Evolutionary conservation across 805 yeast species (phyloP).

Genomic region (Lipomyces sp.): DNA sequence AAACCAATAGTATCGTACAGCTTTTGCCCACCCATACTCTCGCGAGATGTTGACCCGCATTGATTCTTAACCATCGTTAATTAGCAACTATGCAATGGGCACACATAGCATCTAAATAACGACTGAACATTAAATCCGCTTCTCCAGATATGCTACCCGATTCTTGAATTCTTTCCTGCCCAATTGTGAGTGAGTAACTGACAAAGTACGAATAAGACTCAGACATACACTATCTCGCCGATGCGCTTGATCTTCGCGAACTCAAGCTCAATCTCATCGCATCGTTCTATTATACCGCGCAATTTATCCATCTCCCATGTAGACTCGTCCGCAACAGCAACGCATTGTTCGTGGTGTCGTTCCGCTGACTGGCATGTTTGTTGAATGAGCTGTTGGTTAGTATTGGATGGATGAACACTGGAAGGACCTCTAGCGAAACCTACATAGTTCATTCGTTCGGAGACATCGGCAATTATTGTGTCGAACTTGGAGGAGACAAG

Average conservation of each 20-base stretch:
- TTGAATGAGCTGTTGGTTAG: conserved; percentile 22
- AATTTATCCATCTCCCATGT: conserved; percentile 25
- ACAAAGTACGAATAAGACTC: too few relatives aligned
- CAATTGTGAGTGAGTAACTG: neutral
- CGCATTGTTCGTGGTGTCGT: conserved; percentile 33
- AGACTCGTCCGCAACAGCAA: conserved; percentile 31
- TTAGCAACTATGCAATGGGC: neutral
- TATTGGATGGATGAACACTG: too few relatives aligned
- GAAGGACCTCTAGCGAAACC: neutral
- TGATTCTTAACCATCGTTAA: neutral
- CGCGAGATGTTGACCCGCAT: neutral
- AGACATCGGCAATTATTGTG: conserved; percentile 22
- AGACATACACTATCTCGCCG: conserved; percentile 35
- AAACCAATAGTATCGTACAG: neutral
- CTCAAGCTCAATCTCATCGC: conserved; percentile 36
- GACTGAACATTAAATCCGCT: neutral
- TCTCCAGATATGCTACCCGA: conserved; percentile 23
- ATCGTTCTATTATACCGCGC: conserved; percentile 19
- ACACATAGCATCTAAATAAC: neutral
- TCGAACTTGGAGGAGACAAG: conserved; percentile 22
- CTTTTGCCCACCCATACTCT: neutral
- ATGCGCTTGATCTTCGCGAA: conserved; percentile 36
- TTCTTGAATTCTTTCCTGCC: conserved; percentile 30
- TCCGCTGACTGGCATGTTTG: conserved; percentile 34
- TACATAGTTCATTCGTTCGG: conserved; percentile 29